These are phyloP conservation scores for Arabidopsis thaliana DNA, from an alignment of 345 rosid genomes.

Conservation along the genomic window TAIR10.1 NC_003071.7:19602001-19602500, in stretches of 20 bases:
- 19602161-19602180: conserved; percentile 29
- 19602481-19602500: conserved; percentile 2
- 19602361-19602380: too few relatives aligned
- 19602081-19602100: conserved; percentile 64
- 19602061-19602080: conserved; percentile 89
- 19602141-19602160: conserved; percentile 13
- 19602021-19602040: conserved; percentile 55
- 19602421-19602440: background rate
- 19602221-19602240: conserved; percentile 1
- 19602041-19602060: conserved; percentile 75
- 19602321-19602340: too few relatives aligned
- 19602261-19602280: background rate
- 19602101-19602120: background rate
- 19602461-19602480: conserved; percentile 1
- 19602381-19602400: background rate
- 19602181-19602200: background rate
- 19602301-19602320: too few relatives aligned
- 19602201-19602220: background rate
- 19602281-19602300: too few relatives aligned
- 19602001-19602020: conserved; percentile 38
- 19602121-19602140: too few relatives aligned
- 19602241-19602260: too few relatives aligned
- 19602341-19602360: too few relatives aligned
- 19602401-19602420: background rate
- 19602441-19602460: background rate